Base-by-base conservation (phyloP, 495 filamentous ascomycete genomes). In the Diplogelasinospora grovesii region DNA sequence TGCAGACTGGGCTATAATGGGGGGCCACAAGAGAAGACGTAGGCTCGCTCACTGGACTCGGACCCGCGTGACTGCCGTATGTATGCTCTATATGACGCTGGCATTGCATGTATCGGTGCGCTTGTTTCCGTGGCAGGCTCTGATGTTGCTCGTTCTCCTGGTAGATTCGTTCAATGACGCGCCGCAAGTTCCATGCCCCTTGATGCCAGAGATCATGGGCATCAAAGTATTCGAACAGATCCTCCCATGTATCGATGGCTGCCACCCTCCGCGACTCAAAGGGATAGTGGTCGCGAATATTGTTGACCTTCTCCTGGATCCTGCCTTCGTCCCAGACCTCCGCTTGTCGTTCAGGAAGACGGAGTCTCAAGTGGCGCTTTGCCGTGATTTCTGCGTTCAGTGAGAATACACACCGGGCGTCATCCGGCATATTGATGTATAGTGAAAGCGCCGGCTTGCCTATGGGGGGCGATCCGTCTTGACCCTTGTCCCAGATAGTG, bases 221-320 rank as follows among this genome's bases (percentile, higher is more conserved):
- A 46, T 80, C 75, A 40, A 71, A 80, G 36, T 71, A 77, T n/a
- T 65, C 34, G 43, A 71, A 66, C 10, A 79, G 38, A 15, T 70
- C 53, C 33, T 53, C 45, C 41, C 49, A 70, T 10, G 11, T 20
- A 0, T 22, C 18, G 1, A 48, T 48, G 0, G 39, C 23, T 9
- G 28, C 50, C 22, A 70, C 53, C 28, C 36, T 41, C 39, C 49
- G 53, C 24, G 59, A 64, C 7, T 48, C 39, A 15, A 50, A 41
- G 6, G 58, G 63, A 36, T 60, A 66, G 3, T 61, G 32, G 0
- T 39, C 22, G 10, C 54, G 60, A 18, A 70, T 51, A 0, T 32
- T 25, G 4, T 59, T 39, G 11, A 48, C 49, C 31, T 54, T 64
- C 4, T 29, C 41, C 14, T 60, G 35, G 21, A 69, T 56, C 22